These are phyloP conservation scores for Cryptococcus wingfieldii DNA, from an alignment of 1,284 basidiomycete species.

Conservation along the genomic window DNA sequence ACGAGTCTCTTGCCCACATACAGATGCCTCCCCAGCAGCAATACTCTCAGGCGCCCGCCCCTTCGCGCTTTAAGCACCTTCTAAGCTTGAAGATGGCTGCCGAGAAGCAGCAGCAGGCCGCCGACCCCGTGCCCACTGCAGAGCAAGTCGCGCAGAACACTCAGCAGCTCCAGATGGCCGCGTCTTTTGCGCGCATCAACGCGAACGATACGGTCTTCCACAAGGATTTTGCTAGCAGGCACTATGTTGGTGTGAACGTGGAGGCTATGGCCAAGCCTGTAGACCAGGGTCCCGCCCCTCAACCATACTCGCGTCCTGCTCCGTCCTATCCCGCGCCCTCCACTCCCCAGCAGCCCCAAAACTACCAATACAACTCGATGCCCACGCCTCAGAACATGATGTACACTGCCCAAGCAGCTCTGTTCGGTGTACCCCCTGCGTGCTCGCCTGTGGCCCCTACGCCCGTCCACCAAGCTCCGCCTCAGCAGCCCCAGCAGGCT, in stretches of 20 bases:
- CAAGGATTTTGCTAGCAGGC: constrained; percentile 8
- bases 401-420: background rate
- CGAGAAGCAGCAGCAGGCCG: background rate
- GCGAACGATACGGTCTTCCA: constrained; percentile 10
- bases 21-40: background rate
- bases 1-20: background rate
- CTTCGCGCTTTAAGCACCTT: constrained; percentile 14
- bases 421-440: background rate
- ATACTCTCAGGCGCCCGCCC: background rate
- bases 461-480: background rate
- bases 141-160: background rate
- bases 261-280: background rate
- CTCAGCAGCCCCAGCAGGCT: background rate
- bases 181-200: constrained; percentile 3
- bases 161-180: background rate
- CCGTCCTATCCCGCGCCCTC: background rate
- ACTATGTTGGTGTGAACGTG: background rate
- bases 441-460: background rate
- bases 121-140: background rate
- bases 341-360: background rate
- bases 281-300: background rate
- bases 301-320: background rate
- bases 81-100: constrained; percentile 11
- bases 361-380: background rate
- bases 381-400: background rate